Base-by-base conservation (phyloP, 139 green algal species). In the Pycnococcus provasolii region DNA sequence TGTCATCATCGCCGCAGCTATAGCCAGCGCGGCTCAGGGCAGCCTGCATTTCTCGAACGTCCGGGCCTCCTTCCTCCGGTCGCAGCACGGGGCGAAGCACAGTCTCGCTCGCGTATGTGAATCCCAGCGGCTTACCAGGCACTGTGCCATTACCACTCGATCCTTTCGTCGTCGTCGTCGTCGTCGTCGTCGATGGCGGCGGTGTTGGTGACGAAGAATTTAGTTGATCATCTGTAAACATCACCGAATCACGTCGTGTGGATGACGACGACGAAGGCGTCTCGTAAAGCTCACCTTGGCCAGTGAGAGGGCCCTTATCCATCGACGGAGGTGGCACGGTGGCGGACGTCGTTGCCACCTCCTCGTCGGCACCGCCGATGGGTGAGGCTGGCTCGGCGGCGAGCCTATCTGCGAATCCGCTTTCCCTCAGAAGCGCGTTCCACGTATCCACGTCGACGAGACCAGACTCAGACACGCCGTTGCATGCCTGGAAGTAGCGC, bases 11-110 rank as follows among this genome's bases (percentile, higher is more conserved):
- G 40, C 76, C 79, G n/a, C 59, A 66, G 58, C 64, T 77, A 55
- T 73, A 87, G 3, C 83, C 83, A 2, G 64, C 43, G 0, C 55
- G 40, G 26, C 80, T 45, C 15, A 87, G 72, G 42, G 70, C 67
- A 1, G 77, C 65, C 41, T 88, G 82, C 64, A 88, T 64, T 15
- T 75, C 64, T 69, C 85, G 80, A 50, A 89, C 84, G 46, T 79
- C 53, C 2, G 66, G 54, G 9, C 82, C 81, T 37, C 84, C 84
- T 11, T 89, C 84, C 3, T 79, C 81, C 52, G 84, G 75, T n/a
- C 73, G 58, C 42, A 89, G 73, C 40, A 72, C 48, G 4, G 53
- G 66, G 45, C 54, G 8, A n/a, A 8, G 40, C 5, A 61, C 54
- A 11, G 48, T 55, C 11, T 55, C 48, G 48, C 54, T 61, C 5